These are phyloP conservation scores for Auriculariales sp. DNA, from an alignment of 768 basidiomycete genomes.

Conservation along the genomic window DNA sequence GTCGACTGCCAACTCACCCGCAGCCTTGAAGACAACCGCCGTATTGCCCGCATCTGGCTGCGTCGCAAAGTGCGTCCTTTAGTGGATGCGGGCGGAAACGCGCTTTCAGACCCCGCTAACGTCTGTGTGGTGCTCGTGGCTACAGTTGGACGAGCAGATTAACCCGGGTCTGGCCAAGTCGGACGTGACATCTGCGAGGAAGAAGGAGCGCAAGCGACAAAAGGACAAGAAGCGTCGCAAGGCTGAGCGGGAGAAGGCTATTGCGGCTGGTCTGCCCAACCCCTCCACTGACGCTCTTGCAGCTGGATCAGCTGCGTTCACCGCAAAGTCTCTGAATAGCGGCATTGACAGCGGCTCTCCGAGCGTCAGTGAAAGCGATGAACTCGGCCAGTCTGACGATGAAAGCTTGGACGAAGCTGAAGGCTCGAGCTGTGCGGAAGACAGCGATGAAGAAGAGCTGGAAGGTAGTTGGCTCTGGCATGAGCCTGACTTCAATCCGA, in stretches of 20 bases:
- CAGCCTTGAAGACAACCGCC: slow-evolving; percentile 65
- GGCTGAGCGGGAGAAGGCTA: slow-evolving; percentile 23
- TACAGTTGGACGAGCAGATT: slow-evolving; percentile 49
- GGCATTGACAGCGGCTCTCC: too few relatives aligned
- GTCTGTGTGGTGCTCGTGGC: slow-evolving; percentile 3
- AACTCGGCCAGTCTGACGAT: too few relatives aligned
- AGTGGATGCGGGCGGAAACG: neutral
- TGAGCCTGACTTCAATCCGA: too few relatives aligned
- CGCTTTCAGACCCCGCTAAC: slow-evolving; percentile 10
- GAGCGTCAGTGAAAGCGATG: too few relatives aligned
- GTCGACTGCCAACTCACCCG: slow-evolving; percentile 83
- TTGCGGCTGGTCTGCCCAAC: too few relatives aligned
- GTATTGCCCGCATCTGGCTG: slow-evolving; percentile 56
- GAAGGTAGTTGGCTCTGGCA: too few relatives aligned
- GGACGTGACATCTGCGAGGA: slow-evolving; percentile 52
- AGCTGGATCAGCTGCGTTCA: too few relatives aligned
- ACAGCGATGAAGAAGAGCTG: too few relatives aligned
- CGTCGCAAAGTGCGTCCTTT: slow-evolving; percentile 48
- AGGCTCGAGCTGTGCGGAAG: too few relatives aligned
- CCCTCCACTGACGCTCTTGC: too few relatives aligned
- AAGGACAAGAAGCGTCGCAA: slow-evolving; percentile 69
- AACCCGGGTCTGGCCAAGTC: slow-evolving; percentile 70
- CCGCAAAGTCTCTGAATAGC: too few relatives aligned
- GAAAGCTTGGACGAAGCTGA: too few relatives aligned
- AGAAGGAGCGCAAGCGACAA: slow-evolving; percentile 61